Base-by-base conservation (phyloP, 2,329 filamentous ascomycete genomes). In the Leptographium wingfieldii region DNA sequence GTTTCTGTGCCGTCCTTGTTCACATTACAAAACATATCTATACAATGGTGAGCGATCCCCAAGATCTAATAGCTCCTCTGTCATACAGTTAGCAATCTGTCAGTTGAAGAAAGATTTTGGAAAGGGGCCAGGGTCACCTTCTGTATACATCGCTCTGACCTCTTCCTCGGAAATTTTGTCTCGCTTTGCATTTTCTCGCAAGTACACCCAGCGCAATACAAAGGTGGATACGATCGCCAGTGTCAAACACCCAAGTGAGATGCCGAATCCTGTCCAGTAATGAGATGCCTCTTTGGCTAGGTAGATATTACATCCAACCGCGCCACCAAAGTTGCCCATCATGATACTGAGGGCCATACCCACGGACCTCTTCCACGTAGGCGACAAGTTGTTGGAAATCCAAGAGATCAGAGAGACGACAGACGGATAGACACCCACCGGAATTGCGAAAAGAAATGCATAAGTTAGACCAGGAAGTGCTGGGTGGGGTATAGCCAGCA, bases 371-470 rank as follows among this genome's bases (percentile, higher is more conserved):
- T 59, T 59, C 40, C 53, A 46, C 25, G 51, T 38, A 2, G 40
- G 40, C n/a, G 58, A 53, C 29, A 59, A 19, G 53, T 59, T 60
- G 53, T 59, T 59, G 38, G 73, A 74, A n/a, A 46, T 35, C 53
- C 53, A 38, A 22, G 51, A 31, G 56, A 78, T 77, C 76, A 77
- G 79, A 2, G 76, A 75, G 57, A 79, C 72, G n/a, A 74, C 73
- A 22, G 74, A 70, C 1, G 76, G 76, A 27, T 55, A 38, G 53
- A 55, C 53, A 27, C 53, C 19, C 14, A 33, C 43, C 2, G 43
- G 16, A 78, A 75, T 63, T 77, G 76, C 27, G 75, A 75, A 66
- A 79, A 79, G 61, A 79, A 73, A 64, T 70, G 73, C 56, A 72
- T 73, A 14, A 9, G 51, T 54, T 5, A 54, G 31, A 14, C 51